These are phyloP conservation scores for Castanea mollissima DNA, from an alignment of 306 rosid species.

Conservation along the genomic window DNA sequence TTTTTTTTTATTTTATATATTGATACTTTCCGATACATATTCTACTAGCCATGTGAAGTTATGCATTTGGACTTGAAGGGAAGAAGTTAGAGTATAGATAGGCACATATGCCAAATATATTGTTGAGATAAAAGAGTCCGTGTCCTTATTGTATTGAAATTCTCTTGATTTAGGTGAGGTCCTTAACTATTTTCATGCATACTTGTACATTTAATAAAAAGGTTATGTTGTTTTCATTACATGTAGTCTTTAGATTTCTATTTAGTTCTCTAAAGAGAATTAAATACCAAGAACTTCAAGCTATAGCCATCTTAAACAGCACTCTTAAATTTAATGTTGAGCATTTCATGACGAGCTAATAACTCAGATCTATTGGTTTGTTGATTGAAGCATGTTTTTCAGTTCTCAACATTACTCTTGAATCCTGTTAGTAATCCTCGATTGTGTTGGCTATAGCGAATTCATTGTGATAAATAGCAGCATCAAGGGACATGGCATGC, in stretches of 20 bases:
- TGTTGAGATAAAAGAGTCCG: not conserved
- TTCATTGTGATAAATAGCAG: constrained; percentile 19
- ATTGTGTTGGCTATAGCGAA: not conserved
- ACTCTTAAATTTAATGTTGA: not conserved
- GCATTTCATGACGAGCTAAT: constrained; percentile 9
- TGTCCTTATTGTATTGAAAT: not conserved
- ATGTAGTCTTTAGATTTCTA: not conserved
- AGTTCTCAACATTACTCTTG: constrained; percentile 5
- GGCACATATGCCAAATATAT: not conserved
- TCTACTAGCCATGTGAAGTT: not conserved
- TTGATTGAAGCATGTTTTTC: constrained; percentile 1
- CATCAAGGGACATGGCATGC: constrained; percentile 11
- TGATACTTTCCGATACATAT: not conserved
- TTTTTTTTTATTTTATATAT: too few relatives aligned
- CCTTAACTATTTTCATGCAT: not conserved
- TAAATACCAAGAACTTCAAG: not conserved
- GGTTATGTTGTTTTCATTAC: constrained; percentile 12
- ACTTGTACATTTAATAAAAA: constrained; percentile 11
- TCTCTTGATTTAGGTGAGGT: constrained; percentile 2
- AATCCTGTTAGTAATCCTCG: constrained; percentile 14
- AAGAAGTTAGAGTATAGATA: not conserved
- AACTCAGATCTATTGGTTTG: constrained; percentile 4
- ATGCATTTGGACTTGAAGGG: not conserved
- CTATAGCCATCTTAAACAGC: too few relatives aligned
- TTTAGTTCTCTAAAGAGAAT: constrained; percentile 21